Evolutionary conservation across 306 rosid genomes (phyloP), one percentile per base, ranked within the genome.

Genomic region (Cucurbita ficifolia): DNA sequence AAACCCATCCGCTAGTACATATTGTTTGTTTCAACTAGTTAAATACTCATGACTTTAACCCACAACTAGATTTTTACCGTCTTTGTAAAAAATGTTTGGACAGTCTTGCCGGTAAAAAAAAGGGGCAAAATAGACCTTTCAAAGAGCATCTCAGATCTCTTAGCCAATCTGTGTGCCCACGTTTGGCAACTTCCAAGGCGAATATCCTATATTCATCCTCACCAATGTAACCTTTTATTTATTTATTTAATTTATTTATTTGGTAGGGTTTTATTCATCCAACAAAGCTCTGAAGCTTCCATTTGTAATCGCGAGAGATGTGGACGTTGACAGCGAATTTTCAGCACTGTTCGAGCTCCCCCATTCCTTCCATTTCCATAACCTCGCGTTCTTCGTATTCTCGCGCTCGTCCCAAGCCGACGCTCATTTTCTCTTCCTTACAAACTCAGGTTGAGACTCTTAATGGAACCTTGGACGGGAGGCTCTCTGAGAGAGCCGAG

Each of bases 401-500:
- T 8, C 68, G 74, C 52, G 43, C 58, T 58, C 35, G 75, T 3
- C 53, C 63, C 14, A 83, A 69, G 59, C 75, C 72, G 18, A 63
- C 75, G 7, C 17, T 42, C 12, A 42, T 81, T 42, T 79, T 88
- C 68, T 73, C 80, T 55, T 65, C 90, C 39, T 76, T 88, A 3
- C 74, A 81, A 63, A 77, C 89, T 19, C 76, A 84, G 38, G 73
- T 70, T 42, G 84, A 83, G 46, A 52, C 80, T 39, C 81, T 84
- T 19, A 91, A 84, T 14, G 96, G 89, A 2, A 79, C 70, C 46
- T 70, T 82, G 0, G 83, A 62, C 8, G 49, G 54, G 36, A 46
- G 14, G 70, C 0, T 58, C 42, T 39, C 78, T 5, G 80, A 83
- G 43, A 61, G 98, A 68, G 52, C 52, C 8, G 86, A 80, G 88